A percentile compares a stretch with the other conserved stretches of the same genome.
These are phyloP conservation scores for Exophiala phaeomuriformis DNA, from an alignment of 2,329 filamentous ascomycete genomes.

Conservation along the genomic window DNA sequence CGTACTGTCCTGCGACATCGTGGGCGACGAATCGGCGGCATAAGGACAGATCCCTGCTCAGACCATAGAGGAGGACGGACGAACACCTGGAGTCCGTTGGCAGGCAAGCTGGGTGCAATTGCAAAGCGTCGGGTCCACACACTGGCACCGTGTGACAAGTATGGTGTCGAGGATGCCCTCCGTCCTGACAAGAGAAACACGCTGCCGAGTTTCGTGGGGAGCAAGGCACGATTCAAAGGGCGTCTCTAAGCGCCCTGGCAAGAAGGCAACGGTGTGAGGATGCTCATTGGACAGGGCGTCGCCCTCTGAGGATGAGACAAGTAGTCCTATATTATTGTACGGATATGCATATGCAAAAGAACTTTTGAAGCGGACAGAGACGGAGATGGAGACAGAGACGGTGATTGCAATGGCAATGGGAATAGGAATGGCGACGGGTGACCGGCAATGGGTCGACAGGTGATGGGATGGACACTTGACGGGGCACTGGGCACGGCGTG, in stretches of 20 bases:
- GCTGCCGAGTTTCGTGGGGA: constrained; percentile 1
- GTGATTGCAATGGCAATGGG: not conserved
- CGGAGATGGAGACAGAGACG: too few species aligned
- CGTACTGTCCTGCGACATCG: constrained; percentile 21
- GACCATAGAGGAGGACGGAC: constrained; percentile 10
- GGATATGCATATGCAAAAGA: too few species aligned
- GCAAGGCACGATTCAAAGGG: constrained; percentile 4
- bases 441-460: not conserved
- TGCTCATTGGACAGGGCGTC: not conserved
- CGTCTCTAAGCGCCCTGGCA: constrained; percentile 17
- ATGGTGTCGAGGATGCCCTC: constrained; percentile 6
- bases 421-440: not conserved
- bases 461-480: not conserved
- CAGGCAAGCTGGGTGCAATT: constrained; percentile 22
- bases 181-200: constrained; percentile 5
- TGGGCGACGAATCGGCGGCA: constrained; percentile 15
- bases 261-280: not conserved
- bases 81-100: constrained; percentile 21
- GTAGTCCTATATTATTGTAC: too few species aligned
- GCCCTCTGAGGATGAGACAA: not conserved
- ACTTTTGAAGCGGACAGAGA: too few species aligned
- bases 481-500: not conserved
- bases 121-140: constrained; percentile 5
- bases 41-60: constrained; percentile 8
- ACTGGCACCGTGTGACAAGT: constrained; percentile 5